phyloP scores from a whole-genome alignment of 2,329 filamentous ascomycete species.

The Emericellopsis cladophorae region DNA sequence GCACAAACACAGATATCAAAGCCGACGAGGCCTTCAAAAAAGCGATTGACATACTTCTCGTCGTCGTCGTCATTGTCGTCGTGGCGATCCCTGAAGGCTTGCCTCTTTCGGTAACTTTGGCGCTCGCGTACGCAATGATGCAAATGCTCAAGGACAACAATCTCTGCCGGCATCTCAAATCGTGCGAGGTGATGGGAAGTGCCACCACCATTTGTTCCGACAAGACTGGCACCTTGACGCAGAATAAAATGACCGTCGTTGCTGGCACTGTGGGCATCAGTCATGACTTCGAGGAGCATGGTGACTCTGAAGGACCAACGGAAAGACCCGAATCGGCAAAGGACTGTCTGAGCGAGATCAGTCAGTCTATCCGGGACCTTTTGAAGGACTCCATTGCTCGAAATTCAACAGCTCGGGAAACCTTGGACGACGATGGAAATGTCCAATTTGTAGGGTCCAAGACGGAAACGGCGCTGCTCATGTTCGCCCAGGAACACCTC shows the following conservation, averaged over 20 bases:
- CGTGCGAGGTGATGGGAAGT: slow-evolving; percentile 74
- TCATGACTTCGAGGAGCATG: slow-evolving; percentile 34
- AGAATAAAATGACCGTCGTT: slow-evolving; percentile 58
- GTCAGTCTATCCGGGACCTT: slow-evolving; percentile 33
- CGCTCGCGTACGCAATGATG: slow-evolving; percentile 64
- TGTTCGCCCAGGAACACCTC: slow-evolving; percentile 53
- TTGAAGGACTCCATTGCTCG: slow-evolving; percentile 47
- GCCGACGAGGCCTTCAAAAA: slow-evolving; percentile 67
- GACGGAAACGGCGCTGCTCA: slow-evolving; percentile 64
- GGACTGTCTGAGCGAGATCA: slow-evolving; percentile 34
- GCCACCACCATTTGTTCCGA: slow-evolving; percentile 59
- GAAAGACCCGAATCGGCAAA: slow-evolving; percentile 4
- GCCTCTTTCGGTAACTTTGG: slow-evolving; percentile 65
- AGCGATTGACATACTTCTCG: slow-evolving; percentile 65
- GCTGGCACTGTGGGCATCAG: slow-evolving; percentile 44
- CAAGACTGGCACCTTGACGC: slow-evolving; percentile 55
- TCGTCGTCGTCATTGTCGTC: slow-evolving; percentile 68
- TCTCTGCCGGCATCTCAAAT: slow-evolving; percentile 61
- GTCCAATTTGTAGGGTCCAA: slow-evolving; percentile 63
- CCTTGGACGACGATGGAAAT: slow-evolving; percentile 49
- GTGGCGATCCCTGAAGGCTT: slow-evolving; percentile 70
- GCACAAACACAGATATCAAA: slow-evolving; percentile 30
- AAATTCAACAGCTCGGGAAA: slow-evolving; percentile 67
- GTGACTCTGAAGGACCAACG: slow-evolving; percentile 9
- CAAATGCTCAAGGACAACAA: slow-evolving; percentile 71